Base-by-base conservation (phyloP, 441 rosid species). In the Jatropha podagrica region DNA sequence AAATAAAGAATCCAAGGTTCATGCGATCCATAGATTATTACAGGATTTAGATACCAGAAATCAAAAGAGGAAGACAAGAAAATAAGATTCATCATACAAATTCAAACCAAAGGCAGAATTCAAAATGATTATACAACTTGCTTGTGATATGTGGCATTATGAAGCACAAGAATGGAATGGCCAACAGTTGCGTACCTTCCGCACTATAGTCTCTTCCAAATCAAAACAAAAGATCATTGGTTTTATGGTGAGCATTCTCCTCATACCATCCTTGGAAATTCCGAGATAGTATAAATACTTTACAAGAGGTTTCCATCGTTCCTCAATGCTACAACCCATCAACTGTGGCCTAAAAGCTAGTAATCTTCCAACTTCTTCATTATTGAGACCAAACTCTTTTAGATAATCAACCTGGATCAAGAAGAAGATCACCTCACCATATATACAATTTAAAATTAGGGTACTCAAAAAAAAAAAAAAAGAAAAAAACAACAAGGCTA, bases 201-300 rank as follows among this genome's bases (percentile, higher is more conserved):
- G 93, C 65, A 81, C 92, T 55, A 93, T 86, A 56, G 87, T 89
- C 60, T 74, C 73, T 88, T 95, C 97, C 77, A 91, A 76, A 78
- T 91, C 90, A 71, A 82, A 71, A 81, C 98, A 93, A 88, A 91
- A 95, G 73, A 93, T 74, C 82, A 93, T 87, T 17, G 98, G 99
- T 83, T 95, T 95, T 49, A 93, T 83, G 7, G 80, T 69, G 27
- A 95, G 92, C 85, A 93, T 91, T 81, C 97, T 90, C 89, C 82
- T 90, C 97, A 93, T 91, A 32, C 98, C 96, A 81, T 89, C 91
- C 79, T 86, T 86, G 48, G 94, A 71, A 84, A 93, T 88, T 66
- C 99, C 98, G 65, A 95, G 90, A 80, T 91, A 93, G 83, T 89
- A 95, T 54, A 95, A 77, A 67, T 92, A 93, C 81, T 91, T 91